Percentiles rank a stretch among this genome's conserved stretches.
Evolutionary conservation across 164 flowering plant genomes (phyloP).

Genomic region (Annona squamosa): DNA sequence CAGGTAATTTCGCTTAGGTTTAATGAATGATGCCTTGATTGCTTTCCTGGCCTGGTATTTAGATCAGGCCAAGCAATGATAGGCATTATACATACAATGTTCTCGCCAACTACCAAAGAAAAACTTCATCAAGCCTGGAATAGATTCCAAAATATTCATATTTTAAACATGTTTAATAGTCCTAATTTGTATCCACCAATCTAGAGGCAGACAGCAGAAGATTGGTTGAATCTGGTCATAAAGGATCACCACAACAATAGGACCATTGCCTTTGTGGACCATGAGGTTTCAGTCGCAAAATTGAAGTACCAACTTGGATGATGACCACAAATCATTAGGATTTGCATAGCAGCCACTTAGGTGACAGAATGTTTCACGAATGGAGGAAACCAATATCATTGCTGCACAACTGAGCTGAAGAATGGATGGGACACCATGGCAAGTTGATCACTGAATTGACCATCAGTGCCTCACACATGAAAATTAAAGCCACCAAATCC

Average conservation of each 20-base stretch:
- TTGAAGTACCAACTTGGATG: neutral
- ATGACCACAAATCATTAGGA: neutral
- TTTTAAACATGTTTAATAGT: neutral
- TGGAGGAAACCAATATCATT: neutral
- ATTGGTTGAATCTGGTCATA: neutral
- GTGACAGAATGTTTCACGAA: neutral
- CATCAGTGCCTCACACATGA: neutral
- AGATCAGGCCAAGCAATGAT: neutral
- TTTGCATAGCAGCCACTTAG: neutral
- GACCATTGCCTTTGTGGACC: neutral
- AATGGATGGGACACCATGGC: neutral
- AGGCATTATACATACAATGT: neutral
- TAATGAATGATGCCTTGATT: too few species aligned
- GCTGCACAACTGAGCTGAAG: neutral
- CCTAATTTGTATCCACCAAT: neutral
- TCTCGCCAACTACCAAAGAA: neutral
- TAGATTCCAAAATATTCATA: neutral
- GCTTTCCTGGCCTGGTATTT: neutral
- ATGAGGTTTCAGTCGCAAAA: neutral
- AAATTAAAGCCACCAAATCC: neutral
- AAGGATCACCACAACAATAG: neutral
- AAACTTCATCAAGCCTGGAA: neutral
- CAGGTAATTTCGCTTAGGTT: neutral
- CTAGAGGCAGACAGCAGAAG: neutral
- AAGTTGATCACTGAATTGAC: neutral